Conservation (phyloP, 225 moss, liverwort and hornwort species). For the Ulota crispa region DNA sequence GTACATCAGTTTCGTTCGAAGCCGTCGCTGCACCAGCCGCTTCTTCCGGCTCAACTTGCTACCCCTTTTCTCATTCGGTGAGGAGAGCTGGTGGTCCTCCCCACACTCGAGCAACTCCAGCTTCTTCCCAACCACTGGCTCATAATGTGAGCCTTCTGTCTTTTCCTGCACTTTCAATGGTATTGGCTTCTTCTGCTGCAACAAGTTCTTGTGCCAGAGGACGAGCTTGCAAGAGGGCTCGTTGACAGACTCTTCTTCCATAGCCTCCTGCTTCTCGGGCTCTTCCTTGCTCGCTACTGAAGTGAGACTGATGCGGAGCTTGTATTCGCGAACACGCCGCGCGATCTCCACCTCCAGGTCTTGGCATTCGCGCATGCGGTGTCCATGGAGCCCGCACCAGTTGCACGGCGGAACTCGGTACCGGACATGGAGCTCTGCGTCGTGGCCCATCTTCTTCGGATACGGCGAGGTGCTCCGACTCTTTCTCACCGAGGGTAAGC, state of each 20-base stretch:
- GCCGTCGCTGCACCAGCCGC: background rate
- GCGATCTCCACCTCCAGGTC: conserved; percentile 18
- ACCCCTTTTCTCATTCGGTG: background rate
- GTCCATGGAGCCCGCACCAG: conserved; percentile 26
- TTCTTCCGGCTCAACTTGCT: conserved; percentile 9
- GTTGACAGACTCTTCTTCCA: background rate
- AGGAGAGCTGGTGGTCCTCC: background rate
- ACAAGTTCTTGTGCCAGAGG: background rate
- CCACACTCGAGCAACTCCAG: background rate
- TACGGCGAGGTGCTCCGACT: background rate
- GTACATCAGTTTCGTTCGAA: conserved; percentile 6
- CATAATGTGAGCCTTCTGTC: background rate
- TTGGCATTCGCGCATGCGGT: conserved; percentile 25
- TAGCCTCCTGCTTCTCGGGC: background rate
- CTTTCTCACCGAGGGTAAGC: background rate
- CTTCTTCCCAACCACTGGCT: background rate
- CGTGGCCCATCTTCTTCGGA: background rate
- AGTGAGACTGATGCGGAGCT: conserved; percentile 3
- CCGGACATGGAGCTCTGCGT: background rate
- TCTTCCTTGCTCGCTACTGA: conserved; percentile 3
- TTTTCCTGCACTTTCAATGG: background rate
- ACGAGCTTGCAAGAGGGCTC: conserved; percentile 9
- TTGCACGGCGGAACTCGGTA: conserved; percentile 12
- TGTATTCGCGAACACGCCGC: conserved; percentile 19
- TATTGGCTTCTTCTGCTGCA: background rate